These are phyloP conservation scores for Quercus parvula DNA, from an alignment of 306 rosid species.

Conservation along the genomic window DNA sequence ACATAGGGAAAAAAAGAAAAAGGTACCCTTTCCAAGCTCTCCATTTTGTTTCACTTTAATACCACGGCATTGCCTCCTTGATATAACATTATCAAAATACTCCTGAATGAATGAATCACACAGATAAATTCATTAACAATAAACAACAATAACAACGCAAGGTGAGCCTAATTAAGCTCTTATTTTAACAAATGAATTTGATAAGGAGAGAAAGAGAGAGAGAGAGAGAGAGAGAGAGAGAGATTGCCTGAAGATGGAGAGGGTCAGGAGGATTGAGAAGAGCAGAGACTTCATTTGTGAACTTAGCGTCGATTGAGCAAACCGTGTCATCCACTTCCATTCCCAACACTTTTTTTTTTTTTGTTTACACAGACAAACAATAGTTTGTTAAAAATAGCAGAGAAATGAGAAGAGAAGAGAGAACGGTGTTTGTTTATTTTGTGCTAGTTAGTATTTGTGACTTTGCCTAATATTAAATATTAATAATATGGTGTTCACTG, in stretches of 20 bases:
- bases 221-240: slow-evolving; percentile 10
- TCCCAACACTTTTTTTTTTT: no score
- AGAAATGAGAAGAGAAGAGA: background rate
- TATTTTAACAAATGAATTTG: background rate
- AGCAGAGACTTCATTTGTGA: slow-evolving; percentile 43
- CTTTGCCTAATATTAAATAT: no score
- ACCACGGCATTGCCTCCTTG: slow-evolving; percentile 43
- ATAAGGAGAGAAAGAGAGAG: background rate
- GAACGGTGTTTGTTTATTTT: background rate
- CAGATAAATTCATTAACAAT: background rate
- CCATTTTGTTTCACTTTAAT: slow-evolving; percentile 60
- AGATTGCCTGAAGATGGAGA: slow-evolving; percentile 52
- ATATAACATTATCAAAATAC: slow-evolving; percentile 56
- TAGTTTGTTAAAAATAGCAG: background rate
- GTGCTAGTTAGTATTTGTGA: no score
- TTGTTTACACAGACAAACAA: slow-evolving; percentile 1
- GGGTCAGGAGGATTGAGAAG: slow-evolving; percentile 65
- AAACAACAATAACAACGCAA: no score
- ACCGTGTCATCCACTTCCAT: slow-evolving; percentile 46
- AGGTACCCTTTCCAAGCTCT: slow-evolving; percentile 64
- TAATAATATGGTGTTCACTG: background rate
- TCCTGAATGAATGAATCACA: slow-evolving; percentile 31
- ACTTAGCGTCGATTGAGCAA: slow-evolving; percentile 50
- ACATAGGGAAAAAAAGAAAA: background rate
- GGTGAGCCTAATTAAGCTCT: background rate